phyloP scores from a whole-genome alignment of 2,329 filamentous ascomycete species.

The Graphilbum sp. region DNA sequence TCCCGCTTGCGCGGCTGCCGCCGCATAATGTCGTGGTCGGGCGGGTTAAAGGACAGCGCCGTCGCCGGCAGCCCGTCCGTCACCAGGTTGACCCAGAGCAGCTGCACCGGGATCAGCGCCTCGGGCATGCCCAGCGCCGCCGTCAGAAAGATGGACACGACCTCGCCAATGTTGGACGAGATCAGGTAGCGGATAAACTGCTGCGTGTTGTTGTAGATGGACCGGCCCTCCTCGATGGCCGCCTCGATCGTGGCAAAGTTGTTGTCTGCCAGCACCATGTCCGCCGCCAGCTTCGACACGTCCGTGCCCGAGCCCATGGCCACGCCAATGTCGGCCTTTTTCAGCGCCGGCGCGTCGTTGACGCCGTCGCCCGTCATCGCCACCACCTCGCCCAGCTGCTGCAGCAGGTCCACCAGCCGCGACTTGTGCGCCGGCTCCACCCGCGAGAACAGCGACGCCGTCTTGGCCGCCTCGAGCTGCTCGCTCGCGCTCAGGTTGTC shows the following conservation, averaged over 20 bases:
- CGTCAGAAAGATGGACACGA: conserved; percentile 96
- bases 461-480: conserved; percentile 70
- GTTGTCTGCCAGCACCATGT: conserved; percentile 97
- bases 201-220: conserved; percentile 99
- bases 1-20: conserved; percentile 81
- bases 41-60: conserved; percentile 91
- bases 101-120: conserved; percentile 88
- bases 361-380: conserved; percentile 99
- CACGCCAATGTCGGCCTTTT: conserved; percentile 97
- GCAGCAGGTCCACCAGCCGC: conserved; percentile 91
- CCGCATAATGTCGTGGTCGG: conserved; percentile 97
- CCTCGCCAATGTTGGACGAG: conserved; percentile 97
- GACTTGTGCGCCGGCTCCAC: conserved; percentile 95
- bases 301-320: conserved; percentile 98
- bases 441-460: conserved; percentile 82
- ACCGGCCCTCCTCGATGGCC: conserved; percentile 90
- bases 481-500: conserved; percentile 66
- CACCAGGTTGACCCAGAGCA: conserved; percentile 97
- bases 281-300: conserved; percentile 87
- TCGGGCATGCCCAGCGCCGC: conserved; percentile 95
- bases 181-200: conserved; percentile 99
- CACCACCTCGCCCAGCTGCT: conserved; percentile 83
- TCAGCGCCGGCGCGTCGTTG: conserved; percentile 92
- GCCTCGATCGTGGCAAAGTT: conserved; percentile 97
- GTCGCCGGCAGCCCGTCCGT: conserved; percentile 95